Evolutionary conservation across 192 early-diverging fungal genomes (phyloP), one percentile per base, ranked within the genome.

Genomic region (Backusella australiensis): DNA sequence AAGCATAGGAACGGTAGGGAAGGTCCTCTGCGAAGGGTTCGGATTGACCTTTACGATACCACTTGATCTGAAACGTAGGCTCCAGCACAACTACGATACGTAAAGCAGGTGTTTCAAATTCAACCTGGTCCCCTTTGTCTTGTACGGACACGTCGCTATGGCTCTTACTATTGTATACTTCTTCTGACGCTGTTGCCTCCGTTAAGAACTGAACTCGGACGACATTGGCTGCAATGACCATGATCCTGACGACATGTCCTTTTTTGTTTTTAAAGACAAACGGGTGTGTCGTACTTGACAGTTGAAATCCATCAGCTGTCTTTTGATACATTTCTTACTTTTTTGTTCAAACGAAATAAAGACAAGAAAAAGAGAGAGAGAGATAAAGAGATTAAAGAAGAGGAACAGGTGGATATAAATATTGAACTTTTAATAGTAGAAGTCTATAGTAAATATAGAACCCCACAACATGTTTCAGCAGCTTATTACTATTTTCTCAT

Each of bases 21-120:
- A 90, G 73, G 39, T 90, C 89, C 69, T 84, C 77, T 3, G 85
- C 75, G 72, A 90, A 87, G 17, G 72, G 72, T 7, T 19, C 34
- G 2, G n/a, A 21, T 15, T 29, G 29, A 0, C 17, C 56, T 15
- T 2, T 6, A 39, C 53, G 34, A 29, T 59, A 65, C 72, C 72
- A 74, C 3, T 26, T 19, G 19, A 65, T 34, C 23, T 56, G 56
- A 63, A 65, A 65, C 12, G 32, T 4, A 26, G 36, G 72, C 3
- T 41, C 36, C 0, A 74, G 23, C 14, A 21, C 42, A 19, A 65
- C 56, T 3, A 65, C 56, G 26, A 74, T 56, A 38, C 56, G 52
- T 23, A 74, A 14, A 42, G 34, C 15, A n/a, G 34, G 12, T 14
- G 72, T 74, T 63, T 65, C 42, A 23, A 74, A 39, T 39, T 74